Conservation (phyloP, 2,329 filamentous ascomycete species). For the Pseudogymnoascus sp. region DNA sequence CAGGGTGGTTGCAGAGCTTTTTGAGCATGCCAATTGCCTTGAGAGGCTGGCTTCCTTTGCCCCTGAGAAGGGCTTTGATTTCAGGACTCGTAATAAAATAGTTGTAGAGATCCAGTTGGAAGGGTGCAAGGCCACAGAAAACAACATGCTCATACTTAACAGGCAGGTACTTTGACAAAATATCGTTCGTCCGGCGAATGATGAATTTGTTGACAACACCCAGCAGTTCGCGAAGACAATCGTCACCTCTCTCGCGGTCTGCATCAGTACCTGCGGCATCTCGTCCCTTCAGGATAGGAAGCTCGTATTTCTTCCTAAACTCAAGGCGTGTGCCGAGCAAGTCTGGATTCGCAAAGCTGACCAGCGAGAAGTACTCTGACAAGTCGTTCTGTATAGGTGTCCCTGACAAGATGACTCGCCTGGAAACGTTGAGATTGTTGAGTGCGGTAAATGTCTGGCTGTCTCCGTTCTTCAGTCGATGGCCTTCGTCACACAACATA, state of each 20-base stretch:
- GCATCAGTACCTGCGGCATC: constrained; percentile 82
- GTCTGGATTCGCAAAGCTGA: constrained; percentile 93
- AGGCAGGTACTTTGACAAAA: constrained; percentile 92
- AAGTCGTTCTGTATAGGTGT: constrained; percentile 98
- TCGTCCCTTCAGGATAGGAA: constrained; percentile 84
- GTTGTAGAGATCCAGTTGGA: constrained; percentile 90
- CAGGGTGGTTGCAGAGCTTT: constrained; percentile 97
- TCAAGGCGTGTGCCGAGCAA: constrained; percentile 82
- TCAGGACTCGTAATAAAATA: constrained; percentile 95
- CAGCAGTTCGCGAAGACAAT: constrained; percentile 73
- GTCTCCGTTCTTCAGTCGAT: constrained; percentile 93
- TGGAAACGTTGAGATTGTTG: constrained; percentile 81
- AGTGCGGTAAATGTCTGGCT: constrained; percentile 90
- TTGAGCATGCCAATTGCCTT: constrained; percentile 96
- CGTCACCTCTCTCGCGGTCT: constrained; percentile 75
- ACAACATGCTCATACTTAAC: constrained; percentile 99
- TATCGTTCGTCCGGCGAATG: constrained; percentile 94
- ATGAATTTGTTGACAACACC: constrained; percentile 94
- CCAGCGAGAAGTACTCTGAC: constrained; percentile 93
- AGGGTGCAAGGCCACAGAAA: constrained; percentile 89
- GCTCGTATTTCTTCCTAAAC: constrained; percentile 88
- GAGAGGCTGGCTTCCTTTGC: constrained; percentile 90
- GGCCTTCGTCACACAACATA: constrained; percentile 91
- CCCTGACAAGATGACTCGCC: constrained; percentile 89
- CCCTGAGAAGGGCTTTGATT: constrained; percentile 82